phyloP scores from a whole-genome alignment of 768 basidiomycete genomes.

The Nidularia pulvinata region DNA sequence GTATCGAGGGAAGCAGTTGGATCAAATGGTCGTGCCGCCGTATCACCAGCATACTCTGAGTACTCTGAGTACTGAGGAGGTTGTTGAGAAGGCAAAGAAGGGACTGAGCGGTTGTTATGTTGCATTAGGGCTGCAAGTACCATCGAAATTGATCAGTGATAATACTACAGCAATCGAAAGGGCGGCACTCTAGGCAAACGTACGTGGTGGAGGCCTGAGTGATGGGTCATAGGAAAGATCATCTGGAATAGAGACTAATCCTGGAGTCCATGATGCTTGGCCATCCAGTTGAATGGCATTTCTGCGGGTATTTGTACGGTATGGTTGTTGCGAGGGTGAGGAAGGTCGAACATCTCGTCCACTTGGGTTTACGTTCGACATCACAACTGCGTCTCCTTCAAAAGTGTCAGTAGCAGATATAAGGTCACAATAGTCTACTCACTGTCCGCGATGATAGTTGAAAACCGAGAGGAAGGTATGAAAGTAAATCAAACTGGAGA shows the following conservation, averaged over 20 bases:
- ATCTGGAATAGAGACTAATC: conserved; percentile 10
- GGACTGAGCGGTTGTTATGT: conserved; percentile 46
- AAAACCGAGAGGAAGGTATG: no score
- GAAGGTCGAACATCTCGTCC: conserved; percentile 20
- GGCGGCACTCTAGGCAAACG: no score
- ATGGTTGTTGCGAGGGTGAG: conserved; percentile 6
- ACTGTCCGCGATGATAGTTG: no score
- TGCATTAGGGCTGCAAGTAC: conserved; percentile 28
- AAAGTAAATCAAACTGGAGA: no score
- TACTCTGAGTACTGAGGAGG: conserved; percentile 27
- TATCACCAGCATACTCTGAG: no score
- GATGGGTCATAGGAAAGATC: conserved; percentile 13
- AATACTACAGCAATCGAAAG: not conserved
- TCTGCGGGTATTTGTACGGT: conserved; percentile 9
- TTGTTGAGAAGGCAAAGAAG: conserved; percentile 39
- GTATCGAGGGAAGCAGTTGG: conserved; percentile 43
- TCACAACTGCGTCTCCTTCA: no score
- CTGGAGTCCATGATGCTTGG: conserved; percentile 10
- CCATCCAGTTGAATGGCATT: conserved; percentile 8
- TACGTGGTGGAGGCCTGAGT: conserved; percentile 11
- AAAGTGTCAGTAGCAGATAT: no score
- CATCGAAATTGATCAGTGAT: not conserved
- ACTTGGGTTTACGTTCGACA: conserved; percentile 26
- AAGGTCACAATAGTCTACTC: no score
- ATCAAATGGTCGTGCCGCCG: conserved; percentile 34